Evolutionary conservation across 1,139 yeast species (phyloP), one percentile per base, ranked within the genome.

Genomic region (Casaregolazyma lundiana): DNA sequence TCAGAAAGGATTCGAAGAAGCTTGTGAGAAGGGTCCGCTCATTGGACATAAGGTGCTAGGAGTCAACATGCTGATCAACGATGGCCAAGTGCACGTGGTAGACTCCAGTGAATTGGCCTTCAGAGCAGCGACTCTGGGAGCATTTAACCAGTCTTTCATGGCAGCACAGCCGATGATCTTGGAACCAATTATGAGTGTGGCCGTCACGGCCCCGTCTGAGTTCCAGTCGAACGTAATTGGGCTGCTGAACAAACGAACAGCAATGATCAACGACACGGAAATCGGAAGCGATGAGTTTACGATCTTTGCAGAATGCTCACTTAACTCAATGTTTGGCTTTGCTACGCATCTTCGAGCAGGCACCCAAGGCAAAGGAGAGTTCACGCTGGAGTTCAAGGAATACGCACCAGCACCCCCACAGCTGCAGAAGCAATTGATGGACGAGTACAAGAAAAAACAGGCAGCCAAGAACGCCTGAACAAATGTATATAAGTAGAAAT

Each of bases 331-430:
- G 89, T 94, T 94, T 66, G 98, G 98, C 18, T 88, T 92, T 67
- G 96, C 97, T 9, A 87, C 97, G 11, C 81, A 88, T 20, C 76
- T 94, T 65, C 84, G 99, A 73, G 97, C 98, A 34, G 84, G 87
- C 52, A 92, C 98, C 19, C 98, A 94, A 70, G 99, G 99, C 69
- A 94, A 94, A 68, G 98, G 98, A 60, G 98, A 94, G 70, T 94
- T 94, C 66, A 80, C 96, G 3, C 76, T 94, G 68, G 99, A 94
- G 67, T 94, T 92, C 73, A 81, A 86, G 65, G 87, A 88, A 62
- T 92, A 92, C 67, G 78, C 95, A 44, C 96, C 95, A 57, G 85
- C 95, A 46, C 77, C 95, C 44, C 89, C 94, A 37, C 96, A 89
- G 58, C 76, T 92, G 57, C 98, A 92, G 70, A 84, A 76, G 64